Conservation (phyloP, 1,284 basidiomycete genomes). For the Tetrapyrgos nigripes region DNA sequence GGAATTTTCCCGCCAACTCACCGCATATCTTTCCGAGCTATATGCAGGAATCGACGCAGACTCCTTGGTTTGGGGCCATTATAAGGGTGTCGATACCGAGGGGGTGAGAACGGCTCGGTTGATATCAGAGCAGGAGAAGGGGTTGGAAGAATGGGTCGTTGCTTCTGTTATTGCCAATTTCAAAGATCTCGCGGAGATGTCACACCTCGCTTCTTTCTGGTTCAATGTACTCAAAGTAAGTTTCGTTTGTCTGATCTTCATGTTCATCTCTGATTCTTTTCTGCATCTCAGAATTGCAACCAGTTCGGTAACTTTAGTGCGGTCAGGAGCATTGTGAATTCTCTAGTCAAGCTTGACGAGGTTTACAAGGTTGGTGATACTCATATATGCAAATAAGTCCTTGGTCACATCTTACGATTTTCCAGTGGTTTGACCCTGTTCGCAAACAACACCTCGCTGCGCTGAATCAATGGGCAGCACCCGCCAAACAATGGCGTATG, state of each 20-base stretch:
- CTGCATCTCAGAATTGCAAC: slow-evolving; percentile 44
- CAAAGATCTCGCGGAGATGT: slow-evolving; percentile 29
- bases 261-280: not conserved
- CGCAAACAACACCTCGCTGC: too few relatives aligned
- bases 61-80: slow-evolving; percentile 44
- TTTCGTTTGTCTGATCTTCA: not conserved
- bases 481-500: not conserved
- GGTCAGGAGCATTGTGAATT: slow-evolving; percentile 45
- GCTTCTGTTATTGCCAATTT: slow-evolving; percentile 34
- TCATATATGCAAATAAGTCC: not conserved
- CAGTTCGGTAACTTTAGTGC: slow-evolving; percentile 49
- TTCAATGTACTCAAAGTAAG: slow-evolving; percentile 47
- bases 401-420: not conserved
- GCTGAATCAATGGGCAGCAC: too few relatives aligned
- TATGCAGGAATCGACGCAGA: slow-evolving; percentile 47
- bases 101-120: slow-evolving; percentile 29
- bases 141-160: slow-evolving; percentile 46
- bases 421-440: not conserved
- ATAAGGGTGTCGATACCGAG: slow-evolving; percentile 25
- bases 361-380: not conserved
- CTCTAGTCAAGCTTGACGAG: slow-evolving; percentile 24
- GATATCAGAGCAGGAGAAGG: slow-evolving; percentile 44
- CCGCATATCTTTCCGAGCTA: slow-evolving; percentile 39
- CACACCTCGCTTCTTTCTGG: slow-evolving; percentile 45
- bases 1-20: slow-evolving; percentile 51